Evolutionary conservation across 169 alveolate species (phyloP).

Genomic region (Plasmodium falciparum): DNA sequence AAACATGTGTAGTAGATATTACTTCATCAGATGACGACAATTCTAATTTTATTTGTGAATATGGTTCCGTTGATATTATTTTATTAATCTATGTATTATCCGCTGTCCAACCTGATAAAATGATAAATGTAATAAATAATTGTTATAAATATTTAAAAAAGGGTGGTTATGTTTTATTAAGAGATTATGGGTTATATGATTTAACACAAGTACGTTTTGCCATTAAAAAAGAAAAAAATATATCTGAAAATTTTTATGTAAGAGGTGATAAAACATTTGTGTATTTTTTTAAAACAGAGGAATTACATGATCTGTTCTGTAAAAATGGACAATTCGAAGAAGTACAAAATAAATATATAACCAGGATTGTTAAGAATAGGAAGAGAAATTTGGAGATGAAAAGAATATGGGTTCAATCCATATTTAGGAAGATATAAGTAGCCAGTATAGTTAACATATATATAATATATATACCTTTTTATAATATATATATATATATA

Average conservation of each 20-base stretch:
- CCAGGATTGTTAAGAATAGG: constrained; percentile 71
- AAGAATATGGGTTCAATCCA: constrained; percentile 75
- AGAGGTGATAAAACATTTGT: constrained; percentile 93
- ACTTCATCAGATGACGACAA: constrained; percentile 3
- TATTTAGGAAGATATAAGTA: constrained; percentile 41
- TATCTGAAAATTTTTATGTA: constrained; percentile 93
- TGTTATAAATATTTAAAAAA: constrained; percentile 86
- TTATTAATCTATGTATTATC: constrained; percentile 91
- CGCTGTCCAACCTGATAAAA: constrained; percentile 94
- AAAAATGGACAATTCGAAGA: constrained; percentile 48
- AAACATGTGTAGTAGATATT: constrained; percentile 77
- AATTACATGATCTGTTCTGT: constrained; percentile 82
- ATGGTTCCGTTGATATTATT: constrained; percentile 88
- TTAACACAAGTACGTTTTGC: constrained; percentile 93
- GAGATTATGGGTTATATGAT: constrained; percentile 96
- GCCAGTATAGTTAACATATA: background rate
- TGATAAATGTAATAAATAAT: constrained; percentile 82
- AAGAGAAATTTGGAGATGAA: constrained; percentile 70
- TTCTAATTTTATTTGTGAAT: constrained; percentile 43
- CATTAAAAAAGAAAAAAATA: constrained; percentile 88
- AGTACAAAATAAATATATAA: constrained; percentile 60
- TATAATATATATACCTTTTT: background rate
- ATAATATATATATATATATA: background rate
- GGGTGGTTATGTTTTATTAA: constrained; percentile 91
- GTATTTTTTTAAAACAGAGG: constrained; percentile 90